Evolutionary conservation across 306 rosid species (phyloP).

Genomic region (Vigna radiata): DNA sequence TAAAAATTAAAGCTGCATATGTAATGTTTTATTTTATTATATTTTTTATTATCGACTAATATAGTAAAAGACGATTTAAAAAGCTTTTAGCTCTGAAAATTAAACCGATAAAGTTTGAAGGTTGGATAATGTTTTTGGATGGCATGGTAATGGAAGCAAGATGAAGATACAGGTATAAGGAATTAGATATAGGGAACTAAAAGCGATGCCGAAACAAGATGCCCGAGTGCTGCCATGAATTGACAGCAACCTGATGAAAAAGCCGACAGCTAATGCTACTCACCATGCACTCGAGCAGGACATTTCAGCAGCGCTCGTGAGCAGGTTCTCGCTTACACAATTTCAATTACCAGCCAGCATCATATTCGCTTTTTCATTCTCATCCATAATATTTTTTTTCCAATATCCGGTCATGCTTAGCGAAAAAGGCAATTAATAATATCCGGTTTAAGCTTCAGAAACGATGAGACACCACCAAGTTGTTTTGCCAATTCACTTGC

Average conservation of each 20-base stretch:
- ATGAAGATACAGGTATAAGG: neutral
- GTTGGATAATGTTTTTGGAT: neutral
- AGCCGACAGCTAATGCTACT: neutral
- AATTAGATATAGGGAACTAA: conserved; percentile 19
- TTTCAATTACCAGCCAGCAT: neutral
- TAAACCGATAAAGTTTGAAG: no score
- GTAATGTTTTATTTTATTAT: no score
- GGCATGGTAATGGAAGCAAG: conserved; percentile 8
- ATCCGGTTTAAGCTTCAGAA: conserved; percentile 67
- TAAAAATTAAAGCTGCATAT: no score
- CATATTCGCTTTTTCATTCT: neutral
- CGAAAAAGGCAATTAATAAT: conserved; percentile 55
- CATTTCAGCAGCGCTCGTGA: conserved; percentile 7
- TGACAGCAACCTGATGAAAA: neutral
- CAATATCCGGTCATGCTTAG: conserved; percentile 45
- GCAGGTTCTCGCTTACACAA: neutral
- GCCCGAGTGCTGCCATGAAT: conserved; percentile 34
- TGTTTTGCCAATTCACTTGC: conserved; percentile 72
- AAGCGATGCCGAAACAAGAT: conserved; percentile 45
- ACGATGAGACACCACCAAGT: conserved; percentile 52
- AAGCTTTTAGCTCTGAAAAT: no score
- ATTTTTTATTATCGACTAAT: no score
- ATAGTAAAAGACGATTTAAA: no score
- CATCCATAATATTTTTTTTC: neutral
- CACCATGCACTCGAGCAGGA: neutral